Conservation (phyloP, 148 eudicot species). For the Fallopia convolvulus region DNA sequence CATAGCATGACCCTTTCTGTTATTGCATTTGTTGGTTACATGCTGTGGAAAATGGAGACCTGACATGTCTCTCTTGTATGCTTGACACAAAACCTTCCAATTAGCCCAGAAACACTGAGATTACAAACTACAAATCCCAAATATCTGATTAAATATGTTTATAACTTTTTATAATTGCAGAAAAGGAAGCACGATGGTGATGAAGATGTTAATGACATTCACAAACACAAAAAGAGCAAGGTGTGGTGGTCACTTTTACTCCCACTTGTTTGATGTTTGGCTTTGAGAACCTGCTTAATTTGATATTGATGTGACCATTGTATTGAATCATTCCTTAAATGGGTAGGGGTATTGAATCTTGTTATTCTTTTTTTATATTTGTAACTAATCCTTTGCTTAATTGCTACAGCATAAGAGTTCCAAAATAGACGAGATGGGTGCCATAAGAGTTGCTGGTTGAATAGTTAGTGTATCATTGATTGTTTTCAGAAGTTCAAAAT, state of each 20-base stretch:
- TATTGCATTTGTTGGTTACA: not conserved
- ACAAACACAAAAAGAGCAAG: slow-evolving; percentile 89
- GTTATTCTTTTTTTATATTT: slow-evolving; percentile 2
- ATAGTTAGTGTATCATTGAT: slow-evolving; percentile 14
- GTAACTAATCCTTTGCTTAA: slow-evolving; percentile 15
- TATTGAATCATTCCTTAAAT: not conserved
- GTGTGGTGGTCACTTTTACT: slow-evolving; percentile 28
- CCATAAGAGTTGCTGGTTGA: slow-evolving; percentile 78
- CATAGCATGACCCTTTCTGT: slow-evolving; percentile 7
- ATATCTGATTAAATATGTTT: not conserved
- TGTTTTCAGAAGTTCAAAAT: slow-evolving; percentile 6
- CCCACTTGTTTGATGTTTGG: slow-evolving; percentile 8
- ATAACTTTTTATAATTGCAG: slow-evolving; percentile 28
- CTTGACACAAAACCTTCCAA: not conserved
- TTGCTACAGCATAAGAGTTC: slow-evolving; percentile 82
- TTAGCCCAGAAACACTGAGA: not conserved
- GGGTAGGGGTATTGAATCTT: not conserved
- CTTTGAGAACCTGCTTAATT: not conserved
- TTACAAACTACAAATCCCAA: not conserved
- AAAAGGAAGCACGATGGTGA: slow-evolving; percentile 94
- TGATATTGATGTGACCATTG: not conserved
- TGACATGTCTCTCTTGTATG: not conserved
- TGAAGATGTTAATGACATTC: slow-evolving; percentile 63
- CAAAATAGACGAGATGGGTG: slow-evolving; percentile 80
- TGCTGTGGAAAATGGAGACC: not conserved